Evolutionary conservation across 352 stramenopile species (phyloP).

Genomic region (Globisporangium viniferum): DNA sequence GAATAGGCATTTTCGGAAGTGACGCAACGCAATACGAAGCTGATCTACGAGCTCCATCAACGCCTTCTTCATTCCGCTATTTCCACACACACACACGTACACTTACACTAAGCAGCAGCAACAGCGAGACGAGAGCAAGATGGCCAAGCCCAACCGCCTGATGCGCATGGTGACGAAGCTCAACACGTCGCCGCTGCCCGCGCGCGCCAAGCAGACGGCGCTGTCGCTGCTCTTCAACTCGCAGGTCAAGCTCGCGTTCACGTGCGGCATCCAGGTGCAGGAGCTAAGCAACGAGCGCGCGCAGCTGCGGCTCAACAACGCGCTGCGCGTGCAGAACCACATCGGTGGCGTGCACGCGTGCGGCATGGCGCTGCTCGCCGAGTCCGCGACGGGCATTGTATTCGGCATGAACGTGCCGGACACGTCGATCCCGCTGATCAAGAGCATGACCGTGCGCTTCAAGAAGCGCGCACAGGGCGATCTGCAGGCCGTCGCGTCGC

Average conservation of each 20-base stretch:
- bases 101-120: neutral
- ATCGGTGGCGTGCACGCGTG: slow-evolving; percentile 86
- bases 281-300: slow-evolving; percentile 43
- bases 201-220: slow-evolving; percentile 37
- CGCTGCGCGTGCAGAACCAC: slow-evolving; percentile 82
- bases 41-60: neutral
- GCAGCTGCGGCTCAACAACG: slow-evolving; percentile 68
- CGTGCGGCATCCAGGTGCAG: slow-evolving; percentile 72
- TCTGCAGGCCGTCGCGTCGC: slow-evolving; percentile 61
- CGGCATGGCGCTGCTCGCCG: slow-evolving; percentile 80
- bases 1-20: neutral
- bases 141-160: slow-evolving; percentile 53
- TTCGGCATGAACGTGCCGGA: slow-evolving; percentile 88
- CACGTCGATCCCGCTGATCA: slow-evolving; percentile 73
- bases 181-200: slow-evolving; percentile 34
- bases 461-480: slow-evolving; percentile 68
- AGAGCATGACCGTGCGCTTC: slow-evolving; percentile 84
- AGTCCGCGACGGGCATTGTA: slow-evolving; percentile 81
- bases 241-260: slow-evolving; percentile 82
- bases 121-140: slow-evolving; percentile 1
- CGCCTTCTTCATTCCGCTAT: neutral
- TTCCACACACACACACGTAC: neutral
- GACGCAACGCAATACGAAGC: neutral
- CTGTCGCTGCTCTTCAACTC: slow-evolving; percentile 80
- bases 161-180: slow-evolving; percentile 51